A percentile compares a stretch with the other conserved stretches of the same genome.
phyloP scores from a whole-genome alignment of 208 protist genomes.

The Leptomonas pyrrhocoris region DNA sequence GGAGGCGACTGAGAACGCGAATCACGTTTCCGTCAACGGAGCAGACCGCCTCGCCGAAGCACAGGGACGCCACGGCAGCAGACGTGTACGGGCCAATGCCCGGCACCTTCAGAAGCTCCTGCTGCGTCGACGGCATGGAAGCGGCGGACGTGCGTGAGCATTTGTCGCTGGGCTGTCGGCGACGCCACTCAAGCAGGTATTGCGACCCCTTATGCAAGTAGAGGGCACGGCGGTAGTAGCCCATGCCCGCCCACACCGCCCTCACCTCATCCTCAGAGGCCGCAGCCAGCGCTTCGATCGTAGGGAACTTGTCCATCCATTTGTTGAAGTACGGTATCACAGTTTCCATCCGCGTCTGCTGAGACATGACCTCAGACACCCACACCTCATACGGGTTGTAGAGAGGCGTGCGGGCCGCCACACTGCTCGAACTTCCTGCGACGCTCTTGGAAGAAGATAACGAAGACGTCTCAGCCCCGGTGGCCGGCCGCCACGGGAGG shows the following conservation, averaged over 20 bases:
- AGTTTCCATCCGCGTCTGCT: constrained; percentile 94
- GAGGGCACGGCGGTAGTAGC: constrained; percentile 93
- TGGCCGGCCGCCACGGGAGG: constrained; percentile 32
- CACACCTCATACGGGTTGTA: constrained; percentile 89
- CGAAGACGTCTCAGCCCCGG: not conserved
- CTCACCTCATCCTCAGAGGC: constrained; percentile 88
- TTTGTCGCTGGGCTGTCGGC: constrained; percentile 6
- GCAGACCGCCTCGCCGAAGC: constrained; percentile 70
- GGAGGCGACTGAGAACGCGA: constrained; percentile 89
- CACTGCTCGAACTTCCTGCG: constrained; percentile 13
- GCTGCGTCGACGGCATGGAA: constrained; percentile 27
- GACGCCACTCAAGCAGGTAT: constrained; percentile 65
- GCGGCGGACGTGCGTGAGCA: not conserved
- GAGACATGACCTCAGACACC: constrained; percentile 96
- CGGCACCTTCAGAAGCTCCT: constrained; percentile 75
- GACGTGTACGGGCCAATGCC: constrained; percentile 95
- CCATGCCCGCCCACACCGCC: constrained; percentile 90
- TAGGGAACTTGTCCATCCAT: constrained; percentile 93
- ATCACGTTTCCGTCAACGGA: constrained; percentile 94
- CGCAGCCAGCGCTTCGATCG: constrained; percentile 67
- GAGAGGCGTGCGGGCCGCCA: not conserved
- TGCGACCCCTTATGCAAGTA: constrained; percentile 87
- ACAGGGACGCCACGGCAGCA: constrained; percentile 92
- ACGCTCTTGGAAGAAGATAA: not conserved
- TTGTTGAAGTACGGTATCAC: constrained; percentile 88